phyloP scores from a whole-genome alignment of 139 green algal genomes.

The Raphidocelis subcapitata region DNA sequence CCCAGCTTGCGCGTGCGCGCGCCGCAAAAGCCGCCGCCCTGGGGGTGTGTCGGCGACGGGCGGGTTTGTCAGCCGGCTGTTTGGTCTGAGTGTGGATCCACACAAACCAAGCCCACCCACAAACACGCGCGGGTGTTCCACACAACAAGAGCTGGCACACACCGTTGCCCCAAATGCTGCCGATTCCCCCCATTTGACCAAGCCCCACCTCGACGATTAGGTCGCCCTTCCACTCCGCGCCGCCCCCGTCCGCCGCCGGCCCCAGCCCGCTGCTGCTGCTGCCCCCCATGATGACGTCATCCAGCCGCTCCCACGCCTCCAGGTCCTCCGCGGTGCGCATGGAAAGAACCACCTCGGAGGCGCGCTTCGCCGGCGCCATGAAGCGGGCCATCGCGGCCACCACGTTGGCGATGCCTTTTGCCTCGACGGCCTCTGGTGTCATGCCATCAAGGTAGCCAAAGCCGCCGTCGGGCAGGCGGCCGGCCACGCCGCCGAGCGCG shows the following conservation, averaged over 20 bases:
- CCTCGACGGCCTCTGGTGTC: conserved; percentile 77
- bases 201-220: conserved; percentile 61
- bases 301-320: conserved; percentile 54
- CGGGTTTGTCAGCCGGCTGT: background rate
- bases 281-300: conserved; percentile 85
- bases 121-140: conserved; percentile 1
- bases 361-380: background rate
- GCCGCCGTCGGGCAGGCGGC: conserved; percentile 52
- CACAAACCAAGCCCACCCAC: background rate
- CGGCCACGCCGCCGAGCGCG: conserved; percentile 64
- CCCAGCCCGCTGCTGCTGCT: conserved; percentile 50
- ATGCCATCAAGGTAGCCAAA: conserved; percentile 77
- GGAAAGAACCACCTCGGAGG: conserved; percentile 37
- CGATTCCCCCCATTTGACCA: no score
- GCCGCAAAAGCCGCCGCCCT: conserved; percentile 91
- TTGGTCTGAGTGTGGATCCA: background rate
- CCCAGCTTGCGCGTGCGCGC: conserved; percentile 46
- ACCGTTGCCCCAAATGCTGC: no score
- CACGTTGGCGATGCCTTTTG: conserved; percentile 42
- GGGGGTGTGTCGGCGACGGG: no score
- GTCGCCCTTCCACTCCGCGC: conserved; percentile 68
- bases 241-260: conserved; percentile 43
- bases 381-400: conserved; percentile 9
- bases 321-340: conserved; percentile 64
- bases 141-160: background rate